Conservation (phyloP, 2,329 filamentous ascomycete species). For the Cladosporium sp. region DNA sequence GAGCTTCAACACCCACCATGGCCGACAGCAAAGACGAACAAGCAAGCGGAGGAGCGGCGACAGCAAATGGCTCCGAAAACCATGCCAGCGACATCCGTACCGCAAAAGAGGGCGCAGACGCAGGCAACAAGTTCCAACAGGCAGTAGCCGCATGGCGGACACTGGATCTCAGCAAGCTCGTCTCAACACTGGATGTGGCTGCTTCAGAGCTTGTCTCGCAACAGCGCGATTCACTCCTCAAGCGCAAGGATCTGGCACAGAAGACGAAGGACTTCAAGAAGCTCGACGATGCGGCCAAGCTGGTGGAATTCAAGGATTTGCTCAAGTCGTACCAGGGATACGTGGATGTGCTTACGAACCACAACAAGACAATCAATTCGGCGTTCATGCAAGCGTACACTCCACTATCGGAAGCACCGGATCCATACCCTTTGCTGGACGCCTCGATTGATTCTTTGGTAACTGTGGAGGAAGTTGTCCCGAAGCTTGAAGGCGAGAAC, state of each 20-base stretch:
- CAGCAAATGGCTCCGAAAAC: conserved; percentile 16
- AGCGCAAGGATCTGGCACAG: conserved; percentile 95
- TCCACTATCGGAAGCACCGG: conserved; percentile 89
- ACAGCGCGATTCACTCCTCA: conserved; percentile 91
- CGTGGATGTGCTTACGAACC: conserved; percentile 93
- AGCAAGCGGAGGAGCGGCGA: conserved; percentile 15
- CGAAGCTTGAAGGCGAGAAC: conserved; percentile 87
- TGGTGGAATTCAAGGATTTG: conserved; percentile 84
- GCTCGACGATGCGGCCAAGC: conserved; percentile 82
- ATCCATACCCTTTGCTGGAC: conserved; percentile 94
- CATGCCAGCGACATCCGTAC: conserved; percentile 22
- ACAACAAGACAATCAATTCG: conserved; percentile 91
- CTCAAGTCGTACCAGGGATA: conserved; percentile 93
- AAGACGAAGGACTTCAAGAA: conserved; percentile 99
- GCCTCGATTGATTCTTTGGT: conserved; percentile 94
- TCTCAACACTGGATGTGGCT: conserved; percentile 84
- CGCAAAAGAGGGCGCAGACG: conserved; percentile 37
- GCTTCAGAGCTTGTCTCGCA: conserved; percentile 94
- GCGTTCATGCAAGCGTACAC: conserved; percentile 93
- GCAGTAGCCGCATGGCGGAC: conserved; percentile 95
- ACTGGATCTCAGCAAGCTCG: conserved; percentile 81
- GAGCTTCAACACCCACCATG: conserved; percentile 23
- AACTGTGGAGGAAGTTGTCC: conserved; percentile 86
- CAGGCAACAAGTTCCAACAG: conserved; percentile 77
- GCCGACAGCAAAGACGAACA: conserved; percentile 29